Conservation (phyloP, 768 basidiomycete genomes). For the Strobilomyces dryophilus region DNA sequence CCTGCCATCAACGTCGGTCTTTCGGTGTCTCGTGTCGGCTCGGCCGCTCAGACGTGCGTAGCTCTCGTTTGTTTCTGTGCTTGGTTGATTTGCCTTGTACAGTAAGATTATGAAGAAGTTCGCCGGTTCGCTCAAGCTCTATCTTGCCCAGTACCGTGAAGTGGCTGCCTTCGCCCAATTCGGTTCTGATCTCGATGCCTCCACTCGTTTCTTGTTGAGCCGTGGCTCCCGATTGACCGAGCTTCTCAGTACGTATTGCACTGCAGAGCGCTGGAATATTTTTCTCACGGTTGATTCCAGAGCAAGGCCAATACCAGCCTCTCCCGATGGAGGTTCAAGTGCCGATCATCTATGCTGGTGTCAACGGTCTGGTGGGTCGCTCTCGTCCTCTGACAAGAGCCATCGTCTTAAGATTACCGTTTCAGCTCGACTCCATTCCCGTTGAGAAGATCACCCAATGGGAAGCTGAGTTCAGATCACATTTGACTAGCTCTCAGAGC, state of each 20-base stretch:
- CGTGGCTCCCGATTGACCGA: slow-evolving; percentile 99
- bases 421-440: slow-evolving; percentile 87
- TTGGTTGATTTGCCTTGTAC: slow-evolving; percentile 8
- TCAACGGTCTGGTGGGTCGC: slow-evolving; percentile 87
- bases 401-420: not conserved
- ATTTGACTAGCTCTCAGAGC: slow-evolving; percentile 71
- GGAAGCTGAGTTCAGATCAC: slow-evolving; percentile 89
- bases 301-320: slow-evolving; percentile 98
- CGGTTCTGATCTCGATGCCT: slow-evolving; percentile 99
- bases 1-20: slow-evolving; percentile 99
- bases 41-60: slow-evolving; percentile 96
- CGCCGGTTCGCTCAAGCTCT: slow-evolving; percentile 98
- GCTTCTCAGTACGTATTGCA: slow-evolving; percentile 64
- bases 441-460: slow-evolving; percentile 92
- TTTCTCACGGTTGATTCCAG: slow-evolving; percentile 37
- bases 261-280: not conserved
- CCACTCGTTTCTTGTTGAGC: slow-evolving; percentile 95
- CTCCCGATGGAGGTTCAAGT: slow-evolving; percentile 95
- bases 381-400: not conserved
- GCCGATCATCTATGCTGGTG: slow-evolving; percentile 98
- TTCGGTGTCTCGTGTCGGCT: slow-evolving; percentile 99
- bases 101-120: slow-evolving; percentile 99
- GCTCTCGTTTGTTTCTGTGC: not conserved
- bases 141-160: slow-evolving; percentile 99
- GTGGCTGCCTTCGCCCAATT: slow-evolving; percentile 99